Percentiles rank a stretch among this genome's conserved stretches.
Evolutionary conservation across 306 rosid species (phyloP).

Genomic region (Castanea mollissima): DNA sequence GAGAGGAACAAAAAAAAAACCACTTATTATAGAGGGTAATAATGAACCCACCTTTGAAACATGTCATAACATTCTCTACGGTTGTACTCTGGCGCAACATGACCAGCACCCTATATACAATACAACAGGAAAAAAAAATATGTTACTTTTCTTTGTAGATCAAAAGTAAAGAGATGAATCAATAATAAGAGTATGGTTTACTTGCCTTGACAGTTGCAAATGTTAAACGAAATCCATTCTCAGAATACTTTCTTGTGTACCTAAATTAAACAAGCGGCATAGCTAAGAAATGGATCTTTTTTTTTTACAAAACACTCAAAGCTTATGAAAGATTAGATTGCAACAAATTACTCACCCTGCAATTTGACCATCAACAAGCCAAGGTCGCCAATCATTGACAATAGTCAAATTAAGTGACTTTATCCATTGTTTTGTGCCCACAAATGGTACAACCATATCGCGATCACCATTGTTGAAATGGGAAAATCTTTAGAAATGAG

Average conservation of each 20-base stretch:
- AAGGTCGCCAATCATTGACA: constrained; percentile 36
- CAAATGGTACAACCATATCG: constrained; percentile 24
- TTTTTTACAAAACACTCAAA: no score
- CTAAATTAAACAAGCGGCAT: background rate
- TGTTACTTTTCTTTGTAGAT: background rate
- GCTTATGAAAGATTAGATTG: background rate
- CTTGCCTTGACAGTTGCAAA: constrained; percentile 17
- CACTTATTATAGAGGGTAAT: background rate
- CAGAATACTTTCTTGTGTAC: constrained; percentile 10
- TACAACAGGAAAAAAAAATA: background rate
- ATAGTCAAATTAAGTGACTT: constrained; percentile 25
- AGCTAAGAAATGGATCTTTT: background rate
- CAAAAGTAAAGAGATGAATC: background rate
- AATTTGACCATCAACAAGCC: constrained; percentile 30
- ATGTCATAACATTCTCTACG: constrained; percentile 18
- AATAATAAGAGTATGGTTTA: background rate
- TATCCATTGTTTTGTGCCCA: constrained; percentile 28
- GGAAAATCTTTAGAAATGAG: background rate
- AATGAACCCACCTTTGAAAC: constrained; percentile 20
- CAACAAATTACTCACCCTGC: constrained; percentile 22
- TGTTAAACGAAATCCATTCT: background rate
- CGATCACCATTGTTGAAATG: constrained; percentile 25
- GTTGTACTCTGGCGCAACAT: constrained; percentile 11
- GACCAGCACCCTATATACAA: constrained; percentile 16
- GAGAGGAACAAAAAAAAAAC: no score